Evolutionary conservation across 176 grass and related monocot genomes (phyloP).

Genomic region (Aegilops speltoides): DNA sequence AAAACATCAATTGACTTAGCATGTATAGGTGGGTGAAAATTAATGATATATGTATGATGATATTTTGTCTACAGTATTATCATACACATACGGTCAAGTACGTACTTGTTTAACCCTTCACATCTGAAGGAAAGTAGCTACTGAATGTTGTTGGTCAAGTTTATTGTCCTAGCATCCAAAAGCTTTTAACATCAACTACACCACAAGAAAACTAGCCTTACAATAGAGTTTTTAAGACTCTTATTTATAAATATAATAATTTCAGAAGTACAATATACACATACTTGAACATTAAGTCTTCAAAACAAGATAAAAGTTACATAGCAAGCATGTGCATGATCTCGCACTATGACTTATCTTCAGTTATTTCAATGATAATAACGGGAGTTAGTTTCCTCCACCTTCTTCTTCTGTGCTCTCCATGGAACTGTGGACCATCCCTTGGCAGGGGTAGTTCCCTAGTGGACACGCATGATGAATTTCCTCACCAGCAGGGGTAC

Average conservation of each 20-base stretch:
- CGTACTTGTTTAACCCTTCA: no score
- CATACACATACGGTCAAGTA: no score
- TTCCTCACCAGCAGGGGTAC: slow-evolving; percentile 1
- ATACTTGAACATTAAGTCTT: background rate
- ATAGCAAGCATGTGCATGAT: background rate
- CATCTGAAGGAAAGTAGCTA: background rate
- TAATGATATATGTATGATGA: no score
- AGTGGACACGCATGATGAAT: slow-evolving; percentile 29
- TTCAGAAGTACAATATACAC: background rate
- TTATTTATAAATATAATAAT: background rate
- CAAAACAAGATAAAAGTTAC: background rate
- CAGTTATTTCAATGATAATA: background rate
- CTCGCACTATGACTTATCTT: background rate
- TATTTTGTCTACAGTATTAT: no score
- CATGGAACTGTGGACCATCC: background rate
- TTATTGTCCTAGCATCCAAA: background rate
- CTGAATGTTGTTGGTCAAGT: background rate
- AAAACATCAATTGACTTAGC: no score
- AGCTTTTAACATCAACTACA: background rate
- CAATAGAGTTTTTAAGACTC: background rate
- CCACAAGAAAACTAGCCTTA: background rate
- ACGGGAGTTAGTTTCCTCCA: background rate
- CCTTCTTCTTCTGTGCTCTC: background rate
- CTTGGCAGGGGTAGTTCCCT: slow-evolving; percentile 24
- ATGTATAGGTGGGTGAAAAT: no score